Base-by-base conservation (phyloP, 768 basidiomycete species). In the Agrocybe chaxingu region DNA sequence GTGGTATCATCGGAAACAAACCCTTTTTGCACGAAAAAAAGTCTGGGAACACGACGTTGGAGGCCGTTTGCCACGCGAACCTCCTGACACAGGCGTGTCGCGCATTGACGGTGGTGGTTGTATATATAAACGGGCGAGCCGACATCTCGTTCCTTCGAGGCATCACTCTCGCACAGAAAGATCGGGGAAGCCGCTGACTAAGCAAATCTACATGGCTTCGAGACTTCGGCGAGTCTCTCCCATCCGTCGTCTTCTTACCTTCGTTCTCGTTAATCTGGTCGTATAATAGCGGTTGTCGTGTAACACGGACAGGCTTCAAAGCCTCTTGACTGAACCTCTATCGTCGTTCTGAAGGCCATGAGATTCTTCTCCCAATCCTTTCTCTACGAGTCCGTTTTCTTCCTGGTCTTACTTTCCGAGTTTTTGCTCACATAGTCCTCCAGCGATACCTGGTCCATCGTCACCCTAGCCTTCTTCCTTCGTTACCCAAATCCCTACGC, bases 401-500 rank as follows among this genome's bases (percentile, higher is more conserved):
- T n/a, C 40, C n/a, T 29, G n/a, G 32, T 16, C 13, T 33, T 5
- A 24, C 42, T 48, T 24, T 24, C 24, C 24, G 24, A 24, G 31
- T 7, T 19, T 30, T 33, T 45, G 43, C 43, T 55, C 30, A 32
- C 47, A 31, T 51, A 40, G 51, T 11, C 44, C 24, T 53, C 11
- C 59, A 94, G 93, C 77, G 92, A 97, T 81, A 82, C 93, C 67
- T 93, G 95, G 84, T 78, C 90, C 50, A 95, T 90, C 58, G 90
- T 96, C 52, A 84, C 95, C 13, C 77, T 96, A 56, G 95, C 95
- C 9, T 97, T 89, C 76, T 95, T 95, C 66, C 75, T 97, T 52
- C 88, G 95, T 55, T 98, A 97, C 69, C 95, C 95, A 3, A 98
- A 97, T 65, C 93, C 95, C 43, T 92, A 92, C 62, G 91, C 95